Evolutionary conservation across 1,284 basidiomycete genomes (phyloP).

Genomic region (Tetrapyrgos nigripes): DNA sequence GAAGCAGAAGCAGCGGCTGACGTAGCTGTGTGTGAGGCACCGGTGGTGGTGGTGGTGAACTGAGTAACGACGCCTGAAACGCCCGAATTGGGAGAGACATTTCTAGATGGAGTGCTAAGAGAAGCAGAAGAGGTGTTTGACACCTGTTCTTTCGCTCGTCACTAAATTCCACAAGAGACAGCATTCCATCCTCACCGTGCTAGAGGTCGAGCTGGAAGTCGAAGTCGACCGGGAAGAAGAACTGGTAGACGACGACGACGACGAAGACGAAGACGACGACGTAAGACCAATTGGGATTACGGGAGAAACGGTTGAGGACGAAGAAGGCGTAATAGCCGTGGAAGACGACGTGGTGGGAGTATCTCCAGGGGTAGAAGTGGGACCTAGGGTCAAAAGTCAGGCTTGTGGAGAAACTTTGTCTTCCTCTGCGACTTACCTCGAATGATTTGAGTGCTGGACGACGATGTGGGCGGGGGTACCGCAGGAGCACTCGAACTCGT

Average conservation of each 20-base stretch:
- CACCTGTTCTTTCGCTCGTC: no score
- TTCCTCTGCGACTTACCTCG: background rate
- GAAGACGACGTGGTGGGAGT: background rate
- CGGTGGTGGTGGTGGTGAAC: background rate
- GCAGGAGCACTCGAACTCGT: background rate
- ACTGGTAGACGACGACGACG: background rate
- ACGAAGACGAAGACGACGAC: background rate
- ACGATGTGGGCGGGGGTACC: background rate
- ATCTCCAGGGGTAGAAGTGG: background rate
- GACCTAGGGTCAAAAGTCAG: background rate
- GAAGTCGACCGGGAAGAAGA: background rate
- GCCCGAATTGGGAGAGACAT: no score
- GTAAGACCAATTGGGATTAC: background rate
- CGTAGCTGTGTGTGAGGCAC: background rate
- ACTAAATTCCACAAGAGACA: background rate
- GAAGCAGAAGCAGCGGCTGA: conserved; percentile 17
- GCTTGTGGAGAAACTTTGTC: background rate
- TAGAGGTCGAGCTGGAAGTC: background rate
- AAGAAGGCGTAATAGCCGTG: background rate
- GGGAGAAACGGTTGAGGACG: background rate
- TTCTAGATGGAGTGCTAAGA: no score
- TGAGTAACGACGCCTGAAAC: background rate
- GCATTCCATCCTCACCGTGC: background rate
- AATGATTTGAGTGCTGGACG: background rate
- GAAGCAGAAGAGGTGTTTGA: background rate